Percentiles rank a stretch among this genome's conserved stretches.
These are phyloP conservation scores for Calycina marina DNA, from an alignment of 2,329 filamentous ascomycete genomes.

Conservation along the genomic window DNA sequence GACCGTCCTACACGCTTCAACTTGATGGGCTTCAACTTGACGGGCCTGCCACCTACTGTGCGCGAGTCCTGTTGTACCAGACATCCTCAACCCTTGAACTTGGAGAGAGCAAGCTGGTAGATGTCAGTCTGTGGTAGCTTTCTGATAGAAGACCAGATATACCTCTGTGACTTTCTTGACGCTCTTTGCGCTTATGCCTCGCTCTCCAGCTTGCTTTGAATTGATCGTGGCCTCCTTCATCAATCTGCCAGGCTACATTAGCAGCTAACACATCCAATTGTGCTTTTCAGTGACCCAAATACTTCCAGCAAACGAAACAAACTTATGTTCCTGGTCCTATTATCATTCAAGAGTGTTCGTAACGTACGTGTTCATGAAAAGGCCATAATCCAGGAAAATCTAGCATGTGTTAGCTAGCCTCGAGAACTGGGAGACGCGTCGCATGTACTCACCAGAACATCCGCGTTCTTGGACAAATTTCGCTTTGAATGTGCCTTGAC, in stretches of 20 bases:
- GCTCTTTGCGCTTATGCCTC: conserved; percentile 57
- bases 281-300: neutral
- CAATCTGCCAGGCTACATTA: too few species aligned
- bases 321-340: too few species aligned
- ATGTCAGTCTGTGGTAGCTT: neutral
- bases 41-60: too few species aligned
- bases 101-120: conserved; percentile 15
- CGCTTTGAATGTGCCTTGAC: conserved; percentile 77
- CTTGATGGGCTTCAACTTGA: too few species aligned
- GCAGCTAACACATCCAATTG: too few species aligned
- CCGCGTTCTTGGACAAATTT: conserved; percentile 70
- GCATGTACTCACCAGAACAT: conserved; percentile 53
- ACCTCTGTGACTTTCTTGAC: conserved; percentile 68
- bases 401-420: conserved; percentile 24
- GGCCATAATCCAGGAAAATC: conserved; percentile 74
- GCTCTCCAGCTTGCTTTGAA: conserved; percentile 59
- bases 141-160: conserved; percentile 20
- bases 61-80: too few species aligned
- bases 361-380: conserved; percentile 58
- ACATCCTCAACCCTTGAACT: conserved; percentile 19
- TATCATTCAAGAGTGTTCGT: too few species aligned
- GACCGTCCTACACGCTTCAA: too few species aligned
- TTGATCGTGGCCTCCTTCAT: conserved; percentile 69
- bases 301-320: too few species aligned
- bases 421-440: conserved; percentile 6